Conservation (phyloP, 1,284 basidiomycete species). For the Schizophyllum commune region DNA sequence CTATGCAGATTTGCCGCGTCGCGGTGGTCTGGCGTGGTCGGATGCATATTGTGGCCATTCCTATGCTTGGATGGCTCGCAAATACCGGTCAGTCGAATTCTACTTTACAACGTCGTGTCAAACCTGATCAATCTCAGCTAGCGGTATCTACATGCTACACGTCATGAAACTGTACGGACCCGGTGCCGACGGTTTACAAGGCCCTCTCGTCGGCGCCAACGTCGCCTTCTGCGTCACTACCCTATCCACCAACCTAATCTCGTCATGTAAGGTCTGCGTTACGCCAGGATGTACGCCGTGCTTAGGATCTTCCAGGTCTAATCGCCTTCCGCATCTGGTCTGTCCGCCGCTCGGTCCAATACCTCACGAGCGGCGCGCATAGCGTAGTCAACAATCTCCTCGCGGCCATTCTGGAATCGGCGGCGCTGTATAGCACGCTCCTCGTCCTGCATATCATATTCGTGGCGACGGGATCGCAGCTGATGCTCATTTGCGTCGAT, state of each 20-base stretch:
- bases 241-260: background rate
- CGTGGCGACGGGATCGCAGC: background rate
- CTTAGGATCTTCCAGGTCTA: background rate
- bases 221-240: background rate
- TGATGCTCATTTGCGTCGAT: background rate
- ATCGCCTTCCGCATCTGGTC: background rate
- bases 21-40: background rate
- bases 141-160: background rate
- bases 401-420: background rate
- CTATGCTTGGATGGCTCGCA: background rate
- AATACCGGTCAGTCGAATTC: background rate
- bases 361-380: background rate
- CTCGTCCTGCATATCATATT: background rate
- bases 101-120: too few species aligned
- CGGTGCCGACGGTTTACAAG: background rate
- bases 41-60: background rate
- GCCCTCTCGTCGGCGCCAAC: background rate
- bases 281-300: background rate
- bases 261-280: background rate
- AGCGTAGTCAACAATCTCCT: background rate
- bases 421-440: background rate
- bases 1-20: background rate
- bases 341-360: background rate
- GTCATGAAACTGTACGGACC: background rate
- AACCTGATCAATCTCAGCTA: too few species aligned